These are phyloP conservation scores for Penicillium psychrosexuale DNA, from an alignment of 2,329 filamentous ascomycete species.

Conservation along the genomic window DNA sequence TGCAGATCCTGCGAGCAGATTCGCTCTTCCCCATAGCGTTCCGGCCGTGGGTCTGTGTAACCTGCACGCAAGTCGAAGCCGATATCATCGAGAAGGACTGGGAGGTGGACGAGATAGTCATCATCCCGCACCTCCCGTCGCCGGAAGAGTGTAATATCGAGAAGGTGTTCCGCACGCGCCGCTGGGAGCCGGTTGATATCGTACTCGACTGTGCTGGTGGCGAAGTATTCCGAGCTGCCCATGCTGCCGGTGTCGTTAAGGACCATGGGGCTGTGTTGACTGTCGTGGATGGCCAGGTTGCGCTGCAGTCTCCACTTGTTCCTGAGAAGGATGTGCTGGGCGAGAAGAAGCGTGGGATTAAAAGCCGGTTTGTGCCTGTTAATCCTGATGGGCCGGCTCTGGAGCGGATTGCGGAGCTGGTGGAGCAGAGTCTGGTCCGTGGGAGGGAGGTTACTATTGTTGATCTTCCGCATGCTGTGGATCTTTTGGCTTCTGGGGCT, in stretches of 20 bases:
- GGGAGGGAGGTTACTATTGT: constrained; percentile 35
- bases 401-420: constrained; percentile 33
- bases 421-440: constrained; percentile 34
- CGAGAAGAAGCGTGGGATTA: constrained; percentile 24
- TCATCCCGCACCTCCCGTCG: constrained; percentile 26
- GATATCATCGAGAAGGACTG: constrained; percentile 26
- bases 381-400: constrained; percentile 36
- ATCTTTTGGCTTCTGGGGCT: constrained; percentile 33
- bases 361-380: constrained; percentile 37
- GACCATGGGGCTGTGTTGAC: constrained; percentile 36
- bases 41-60: constrained; percentile 40
- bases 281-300: constrained; percentile 31
- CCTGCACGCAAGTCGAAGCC: constrained; percentile 29
- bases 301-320: constrained; percentile 11
- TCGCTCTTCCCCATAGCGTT: constrained; percentile 29
- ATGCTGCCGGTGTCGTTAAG: constrained; percentile 33
- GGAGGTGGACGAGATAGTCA: constrained; percentile 37
- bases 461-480: constrained; percentile 34
- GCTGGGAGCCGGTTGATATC: constrained; percentile 39
- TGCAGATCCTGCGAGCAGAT: constrained; percentile 38
- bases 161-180: constrained; percentile 28
- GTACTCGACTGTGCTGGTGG: constrained; percentile 41
- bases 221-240: constrained; percentile 33
- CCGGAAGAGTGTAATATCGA: constrained; percentile 30
- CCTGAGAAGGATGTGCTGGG: constrained; percentile 19